Percentiles rank a stretch among this genome's conserved stretches.
phyloP scores from a whole-genome alignment of 225 moss, liverwort and hornwort genomes.

The Straminergon stramineum region DNA sequence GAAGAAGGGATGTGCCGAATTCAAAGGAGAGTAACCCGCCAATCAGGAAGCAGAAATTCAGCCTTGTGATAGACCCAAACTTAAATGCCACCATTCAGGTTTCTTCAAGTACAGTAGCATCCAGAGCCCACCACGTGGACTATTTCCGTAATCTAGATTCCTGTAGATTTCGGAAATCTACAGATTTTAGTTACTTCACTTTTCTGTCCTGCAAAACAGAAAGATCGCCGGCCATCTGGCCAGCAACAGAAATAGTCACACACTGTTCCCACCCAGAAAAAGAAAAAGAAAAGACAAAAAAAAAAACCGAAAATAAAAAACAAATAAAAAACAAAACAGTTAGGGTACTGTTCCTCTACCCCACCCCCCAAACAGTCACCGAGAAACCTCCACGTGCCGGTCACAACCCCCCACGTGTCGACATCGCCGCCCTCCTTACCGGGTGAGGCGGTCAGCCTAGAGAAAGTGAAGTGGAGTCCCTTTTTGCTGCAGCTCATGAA shows the following conservation, averaged over 20 bases:
- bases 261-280: too few species aligned
- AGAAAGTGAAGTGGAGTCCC: neutral
- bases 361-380: neutral
- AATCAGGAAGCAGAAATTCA: neutral
- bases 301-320: neutral
- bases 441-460: neutral
- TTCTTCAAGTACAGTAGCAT: neutral
- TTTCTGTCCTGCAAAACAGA: neutral
- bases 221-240: neutral
- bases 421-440: neutral
- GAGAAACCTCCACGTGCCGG: neutral
- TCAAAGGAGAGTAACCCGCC: neutral
- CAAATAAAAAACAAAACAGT: neutral
- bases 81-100: neutral
- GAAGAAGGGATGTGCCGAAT: neutral
- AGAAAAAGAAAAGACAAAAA: accelerated
- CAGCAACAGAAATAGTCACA: neutral
- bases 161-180: neutral
- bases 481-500: neutral
- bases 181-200: neutral
- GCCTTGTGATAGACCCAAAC: neutral
- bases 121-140: neutral
- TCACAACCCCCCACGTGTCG: neutral
- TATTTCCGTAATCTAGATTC: neutral
- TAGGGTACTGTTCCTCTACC: neutral